phyloP scores from a whole-genome alignment of 371 early-diverging fungal genomes.

The Mycotypha africana region DNA sequence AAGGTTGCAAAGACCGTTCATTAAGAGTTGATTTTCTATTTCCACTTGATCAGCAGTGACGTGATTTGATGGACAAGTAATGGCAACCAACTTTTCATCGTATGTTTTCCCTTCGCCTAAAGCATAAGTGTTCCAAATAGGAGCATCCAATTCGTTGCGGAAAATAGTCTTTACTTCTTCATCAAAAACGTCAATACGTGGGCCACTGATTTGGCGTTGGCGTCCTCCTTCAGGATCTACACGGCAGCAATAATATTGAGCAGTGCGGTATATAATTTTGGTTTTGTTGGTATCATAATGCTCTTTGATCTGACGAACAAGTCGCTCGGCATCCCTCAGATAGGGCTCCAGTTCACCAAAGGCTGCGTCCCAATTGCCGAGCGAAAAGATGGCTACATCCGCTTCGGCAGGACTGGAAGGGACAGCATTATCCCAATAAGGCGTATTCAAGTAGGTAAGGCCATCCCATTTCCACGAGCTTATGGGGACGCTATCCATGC shows the following conservation, averaged over 20 bases:
- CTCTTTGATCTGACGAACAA: slow-evolving; percentile 20
- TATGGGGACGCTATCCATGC: slow-evolving; percentile 8
- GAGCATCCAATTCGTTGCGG: slow-evolving; percentile 17
- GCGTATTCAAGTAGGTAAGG: slow-evolving; percentile 36
- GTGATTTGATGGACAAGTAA: slow-evolving; percentile 40
- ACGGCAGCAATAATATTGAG: slow-evolving; percentile 53
- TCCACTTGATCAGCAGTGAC: slow-evolving; percentile 39
- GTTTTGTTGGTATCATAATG: slow-evolving; percentile 22
- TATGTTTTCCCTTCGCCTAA: slow-evolving; percentile 30
- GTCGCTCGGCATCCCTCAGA: slow-evolving; percentile 15
- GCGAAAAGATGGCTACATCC: slow-evolving; percentile 31
- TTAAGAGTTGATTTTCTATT: slow-evolving; percentile 44
- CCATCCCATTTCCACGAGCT: slow-evolving; percentile 50
- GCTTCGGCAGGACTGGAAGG: slow-evolving; percentile 4
- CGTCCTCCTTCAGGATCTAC: slow-evolving; percentile 26
- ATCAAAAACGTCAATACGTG: slow-evolving; percentile 37
- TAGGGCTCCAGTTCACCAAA: slow-evolving; percentile 30
- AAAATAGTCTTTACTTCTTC: slow-evolving; percentile 19
- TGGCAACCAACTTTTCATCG: slow-evolving; percentile 24
- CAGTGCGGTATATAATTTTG: slow-evolving; percentile 42
- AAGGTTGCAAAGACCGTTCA: slow-evolving; percentile 31
- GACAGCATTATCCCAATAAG: slow-evolving; percentile 27
- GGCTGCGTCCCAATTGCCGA: slow-evolving; percentile 53
- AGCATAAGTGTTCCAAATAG: slow-evolving; percentile 35
- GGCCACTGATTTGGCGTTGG: slow-evolving; percentile 30